Percentiles rank a stretch among this genome's conserved stretches.
Conservation (phyloP, 2,329 filamentous ascomycete species). For the Ceratocystis lukuohia region DNA sequence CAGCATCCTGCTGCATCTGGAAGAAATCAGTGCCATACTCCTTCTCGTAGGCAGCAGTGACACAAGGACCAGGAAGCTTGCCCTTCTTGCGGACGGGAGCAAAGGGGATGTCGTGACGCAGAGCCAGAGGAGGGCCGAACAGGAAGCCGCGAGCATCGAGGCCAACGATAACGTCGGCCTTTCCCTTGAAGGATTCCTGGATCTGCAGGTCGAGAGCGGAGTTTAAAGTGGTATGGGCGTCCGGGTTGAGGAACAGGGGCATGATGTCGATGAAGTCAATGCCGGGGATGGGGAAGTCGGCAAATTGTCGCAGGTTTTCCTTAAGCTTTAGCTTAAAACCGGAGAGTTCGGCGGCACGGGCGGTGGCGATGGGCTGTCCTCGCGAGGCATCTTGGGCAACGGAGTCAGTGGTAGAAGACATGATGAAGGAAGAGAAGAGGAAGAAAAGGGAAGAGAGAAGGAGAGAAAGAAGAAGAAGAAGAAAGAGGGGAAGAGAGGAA, state of each 20-base stretch:
- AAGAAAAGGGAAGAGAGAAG: conserved; percentile 25
- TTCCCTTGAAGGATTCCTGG: conserved; percentile 45
- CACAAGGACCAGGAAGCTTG: conserved; percentile 82
- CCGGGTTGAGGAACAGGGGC: conserved; percentile 74
- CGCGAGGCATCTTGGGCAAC: conserved; percentile 44
- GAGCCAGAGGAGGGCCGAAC: conserved; percentile 79
- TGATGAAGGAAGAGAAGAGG: conserved; percentile 23
- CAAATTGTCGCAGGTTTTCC: conserved; percentile 65
- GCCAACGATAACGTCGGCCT: conserved; percentile 82
- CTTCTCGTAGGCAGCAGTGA: conserved; percentile 79
- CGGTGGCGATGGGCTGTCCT: conserved; percentile 49
- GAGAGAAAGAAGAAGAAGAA: conserved; percentile 22
- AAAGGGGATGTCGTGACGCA: conserved; percentile 71
- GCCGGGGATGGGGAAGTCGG: conserved; percentile 82
- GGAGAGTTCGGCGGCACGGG: conserved; percentile 52
- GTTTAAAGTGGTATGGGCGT: conserved; percentile 62
- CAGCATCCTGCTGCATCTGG: conserved; percentile 81
- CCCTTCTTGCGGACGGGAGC: conserved; percentile 90
- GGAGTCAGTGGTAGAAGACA: conserved; percentile 25
- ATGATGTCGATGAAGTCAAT: conserved; percentile 98
- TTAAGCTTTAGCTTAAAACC: conserved; percentile 58
- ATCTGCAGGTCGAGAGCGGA: conserved; percentile 77
- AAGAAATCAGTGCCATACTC: conserved; percentile 94
- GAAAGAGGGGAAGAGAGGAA: background rate
- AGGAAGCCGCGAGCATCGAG: conserved; percentile 91